These are phyloP conservation scores for Veloporphyrellus conicus DNA, from an alignment of 1,284 basidiomycete genomes.

Conservation along the genomic window DNA sequence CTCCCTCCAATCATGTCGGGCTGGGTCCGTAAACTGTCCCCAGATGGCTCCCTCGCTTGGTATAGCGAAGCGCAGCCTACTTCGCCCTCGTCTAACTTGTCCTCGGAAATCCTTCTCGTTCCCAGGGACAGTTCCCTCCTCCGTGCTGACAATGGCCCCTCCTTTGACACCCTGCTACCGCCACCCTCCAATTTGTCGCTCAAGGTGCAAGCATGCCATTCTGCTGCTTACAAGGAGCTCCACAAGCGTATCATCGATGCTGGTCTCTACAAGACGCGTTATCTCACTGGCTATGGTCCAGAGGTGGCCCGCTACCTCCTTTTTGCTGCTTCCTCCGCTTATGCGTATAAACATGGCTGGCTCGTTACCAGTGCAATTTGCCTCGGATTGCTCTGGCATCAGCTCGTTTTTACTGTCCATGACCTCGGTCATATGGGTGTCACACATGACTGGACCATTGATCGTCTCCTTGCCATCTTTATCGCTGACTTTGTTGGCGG, in stretches of 20 bases:
- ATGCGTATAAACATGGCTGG: conserved; percentile 64
- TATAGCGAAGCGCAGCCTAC: conserved; percentile 55
- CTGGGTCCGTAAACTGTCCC: conserved; percentile 54
- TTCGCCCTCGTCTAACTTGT: conserved; percentile 38
- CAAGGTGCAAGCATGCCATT: conserved; percentile 65
- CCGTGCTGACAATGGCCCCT: conserved; percentile 38
- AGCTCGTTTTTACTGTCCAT: conserved; percentile 88
- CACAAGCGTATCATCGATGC: conserved; percentile 74
- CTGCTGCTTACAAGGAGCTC: conserved; percentile 75
- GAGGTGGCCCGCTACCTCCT: conserved; percentile 77
- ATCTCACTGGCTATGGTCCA: conserved; percentile 84
- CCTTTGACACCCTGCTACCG: conserved; percentile 48
- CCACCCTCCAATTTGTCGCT: conserved; percentile 54
- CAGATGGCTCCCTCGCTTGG: conserved; percentile 51
- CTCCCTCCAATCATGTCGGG: conserved; percentile 88
- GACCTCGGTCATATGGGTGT: conserved; percentile 95
- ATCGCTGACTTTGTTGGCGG: conserved; percentile 88
- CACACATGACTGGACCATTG: conserved; percentile 80
- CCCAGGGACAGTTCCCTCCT: conserved; percentile 33
- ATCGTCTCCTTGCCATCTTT: conserved; percentile 79
- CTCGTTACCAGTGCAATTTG: conserved; percentile 69
- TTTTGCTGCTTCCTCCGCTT: conserved; percentile 57
- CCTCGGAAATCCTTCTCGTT: conserved; percentile 64
- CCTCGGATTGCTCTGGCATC: conserved; percentile 92
- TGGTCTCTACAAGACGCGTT: conserved; percentile 83